Percentiles rank a stretch among this genome's conserved stretches.
Conservation (phyloP, 2,329 filamentous ascomycete species). For the Nannizziopsis arthrosporioides region DNA sequence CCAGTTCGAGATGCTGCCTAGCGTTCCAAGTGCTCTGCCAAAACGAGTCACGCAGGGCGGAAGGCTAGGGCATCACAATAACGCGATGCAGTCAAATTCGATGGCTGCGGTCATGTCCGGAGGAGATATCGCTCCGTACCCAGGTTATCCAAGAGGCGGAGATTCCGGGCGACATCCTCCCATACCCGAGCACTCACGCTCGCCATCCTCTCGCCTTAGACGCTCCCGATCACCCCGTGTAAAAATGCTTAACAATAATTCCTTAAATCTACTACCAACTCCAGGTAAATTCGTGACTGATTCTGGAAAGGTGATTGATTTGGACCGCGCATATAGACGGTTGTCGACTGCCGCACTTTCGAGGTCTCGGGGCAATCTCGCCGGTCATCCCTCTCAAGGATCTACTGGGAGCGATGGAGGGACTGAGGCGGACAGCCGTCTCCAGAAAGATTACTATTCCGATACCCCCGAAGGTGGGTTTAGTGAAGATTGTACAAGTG, state of each 20-base stretch:
- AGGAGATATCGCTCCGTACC: conserved; percentile 26
- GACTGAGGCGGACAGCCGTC: conserved; percentile 42
- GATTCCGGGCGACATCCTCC: conserved; percentile 31
- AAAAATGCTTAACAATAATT: conserved; percentile 41
- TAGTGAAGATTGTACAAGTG: conserved; percentile 30
- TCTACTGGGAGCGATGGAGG: conserved; percentile 29
- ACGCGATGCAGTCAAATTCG: conserved; percentile 26
- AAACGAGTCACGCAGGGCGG: conserved; percentile 34
- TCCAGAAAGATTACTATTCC: conserved; percentile 60
- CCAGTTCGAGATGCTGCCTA: conserved; percentile 38
- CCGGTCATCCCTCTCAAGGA: conserved; percentile 42
- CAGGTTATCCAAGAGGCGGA: conserved; percentile 27
- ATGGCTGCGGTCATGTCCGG: conserved; percentile 39
- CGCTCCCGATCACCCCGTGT: conserved; percentile 29
- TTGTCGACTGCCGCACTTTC: conserved; percentile 61
- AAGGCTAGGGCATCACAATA: conserved; percentile 24
- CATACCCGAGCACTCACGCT: conserved; percentile 28
- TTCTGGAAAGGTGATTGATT: conserved; percentile 52
- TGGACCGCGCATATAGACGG: conserved; percentile 57
- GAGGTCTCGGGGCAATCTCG: conserved; percentile 51
- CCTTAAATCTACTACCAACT: conserved; percentile 32
- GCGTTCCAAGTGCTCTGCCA: conserved; percentile 33
- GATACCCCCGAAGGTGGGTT: conserved; percentile 56
- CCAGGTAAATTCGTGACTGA: conserved; percentile 43
- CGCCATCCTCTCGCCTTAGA: conserved; percentile 19